Conservation (phyloP, 2,329 filamentous ascomycete species). For the Chaetomium olivaceum region DNA sequence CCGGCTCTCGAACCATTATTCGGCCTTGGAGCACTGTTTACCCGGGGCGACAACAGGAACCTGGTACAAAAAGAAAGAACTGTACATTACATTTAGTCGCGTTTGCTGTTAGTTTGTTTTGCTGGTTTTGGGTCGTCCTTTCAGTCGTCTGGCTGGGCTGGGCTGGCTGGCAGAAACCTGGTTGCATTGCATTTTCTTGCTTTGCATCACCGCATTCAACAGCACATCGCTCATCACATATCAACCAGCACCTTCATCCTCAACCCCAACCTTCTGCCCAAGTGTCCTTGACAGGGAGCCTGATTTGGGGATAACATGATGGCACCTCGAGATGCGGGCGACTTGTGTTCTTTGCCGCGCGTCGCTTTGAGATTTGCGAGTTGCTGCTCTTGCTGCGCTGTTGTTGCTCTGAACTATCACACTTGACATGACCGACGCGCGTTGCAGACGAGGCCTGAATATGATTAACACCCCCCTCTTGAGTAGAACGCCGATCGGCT, state of each 20-base stretch:
- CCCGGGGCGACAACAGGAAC: constrained; percentile 42
- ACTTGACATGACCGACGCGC: constrained; percentile 28
- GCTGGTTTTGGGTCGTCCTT: constrained; percentile 45
- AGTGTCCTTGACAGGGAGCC: constrained; percentile 27
- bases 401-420: constrained; percentile 31
- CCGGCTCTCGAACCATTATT: constrained; percentile 35
- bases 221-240: constrained; percentile 42
- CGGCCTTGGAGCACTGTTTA: constrained; percentile 34
- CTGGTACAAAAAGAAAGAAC: constrained; percentile 48
- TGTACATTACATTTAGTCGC: constrained; percentile 59
- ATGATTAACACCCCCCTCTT: not conserved
- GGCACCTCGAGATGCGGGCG: constrained; percentile 26
- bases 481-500: constrained; percentile 28
- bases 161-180: constrained; percentile 36
- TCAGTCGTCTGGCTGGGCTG: constrained; percentile 35
- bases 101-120: constrained; percentile 45
- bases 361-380: constrained; percentile 28
- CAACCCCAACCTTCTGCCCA: constrained; percentile 19
- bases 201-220: constrained; percentile 35
- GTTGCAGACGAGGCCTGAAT: constrained; percentile 4
- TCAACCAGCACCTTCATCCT: constrained; percentile 36
- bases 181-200: constrained; percentile 31
- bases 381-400: constrained; percentile 30
- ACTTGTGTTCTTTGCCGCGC: constrained; percentile 26
- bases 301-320: constrained; percentile 22